Percentiles rank a stretch among this genome's conserved stretches.
phyloP scores from a whole-genome alignment of 2,329 filamentous ascomycete species.

The Helicocarpus griseus region DNA sequence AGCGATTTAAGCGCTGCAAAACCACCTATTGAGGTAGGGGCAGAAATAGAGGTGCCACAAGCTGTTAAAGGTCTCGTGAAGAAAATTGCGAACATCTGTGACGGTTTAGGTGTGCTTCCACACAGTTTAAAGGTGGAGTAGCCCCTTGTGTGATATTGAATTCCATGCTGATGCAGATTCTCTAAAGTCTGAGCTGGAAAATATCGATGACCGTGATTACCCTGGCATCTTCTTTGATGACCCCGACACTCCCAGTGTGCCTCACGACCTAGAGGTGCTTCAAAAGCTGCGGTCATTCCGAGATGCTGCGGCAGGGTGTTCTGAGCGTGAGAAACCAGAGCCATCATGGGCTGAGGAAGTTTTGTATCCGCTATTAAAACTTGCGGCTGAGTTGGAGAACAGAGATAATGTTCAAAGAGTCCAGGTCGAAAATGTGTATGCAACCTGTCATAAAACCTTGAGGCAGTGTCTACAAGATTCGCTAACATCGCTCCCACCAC shows the following conservation, averaged over 20 bases:
- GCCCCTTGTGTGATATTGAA: background rate
- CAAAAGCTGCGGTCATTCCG: background rate
- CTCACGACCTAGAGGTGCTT: background rate
- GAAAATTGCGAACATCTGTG: background rate
- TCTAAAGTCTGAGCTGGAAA: background rate
- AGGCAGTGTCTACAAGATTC: background rate
- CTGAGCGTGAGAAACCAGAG: background rate
- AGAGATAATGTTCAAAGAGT: background rate
- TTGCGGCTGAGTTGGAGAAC: background rate
- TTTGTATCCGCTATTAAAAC: background rate
- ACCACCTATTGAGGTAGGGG: background rate
- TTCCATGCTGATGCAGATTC: background rate
- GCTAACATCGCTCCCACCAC: background rate
- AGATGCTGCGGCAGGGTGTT: background rate
- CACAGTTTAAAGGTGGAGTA: background rate
- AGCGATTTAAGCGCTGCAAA: background rate
- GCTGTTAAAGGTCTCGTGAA: background rate
- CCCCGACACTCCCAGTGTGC: background rate
- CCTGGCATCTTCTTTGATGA: background rate
- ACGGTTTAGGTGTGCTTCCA: background rate
- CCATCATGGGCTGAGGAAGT: background rate
- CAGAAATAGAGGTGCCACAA: background rate
- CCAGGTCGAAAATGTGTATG: slow-evolving; percentile 1
- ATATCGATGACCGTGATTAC: background rate
- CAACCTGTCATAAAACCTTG: no score